Evolutionary conservation across 2,329 filamentous ascomycete species (phyloP).

Genomic region (Zalaria obscura): DNA sequence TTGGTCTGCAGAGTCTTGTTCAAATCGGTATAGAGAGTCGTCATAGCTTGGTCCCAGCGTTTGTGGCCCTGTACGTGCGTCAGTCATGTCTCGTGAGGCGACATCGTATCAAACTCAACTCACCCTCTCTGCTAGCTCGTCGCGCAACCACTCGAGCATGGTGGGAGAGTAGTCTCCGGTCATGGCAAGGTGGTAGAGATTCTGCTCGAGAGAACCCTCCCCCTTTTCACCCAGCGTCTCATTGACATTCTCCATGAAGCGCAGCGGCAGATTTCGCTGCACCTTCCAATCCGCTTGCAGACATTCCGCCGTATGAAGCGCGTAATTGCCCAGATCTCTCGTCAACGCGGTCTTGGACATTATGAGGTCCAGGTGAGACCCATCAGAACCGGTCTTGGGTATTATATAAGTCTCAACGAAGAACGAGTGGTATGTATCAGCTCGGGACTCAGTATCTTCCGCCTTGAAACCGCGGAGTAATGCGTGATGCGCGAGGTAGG

Average conservation of each 20-base stretch:
- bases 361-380: constrained; percentile 6
- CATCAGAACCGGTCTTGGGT: constrained; percentile 29
- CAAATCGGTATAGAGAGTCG: constrained; percentile 62
- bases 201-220: constrained; percentile 55
- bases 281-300: constrained; percentile 6
- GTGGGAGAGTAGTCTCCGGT: constrained; percentile 66
- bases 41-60: constrained; percentile 82
- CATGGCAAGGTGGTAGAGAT: constrained; percentile 69
- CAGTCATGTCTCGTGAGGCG: background rate
- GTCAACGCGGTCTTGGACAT: constrained; percentile 36
- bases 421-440: constrained; percentile 25
- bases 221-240: constrained; percentile 57
- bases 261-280: constrained; percentile 5
- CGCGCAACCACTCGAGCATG: constrained; percentile 77
- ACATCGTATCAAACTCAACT: constrained; percentile 12
- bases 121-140: constrained; percentile 67
- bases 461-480: constrained; percentile 35
- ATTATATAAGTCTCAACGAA: constrained; percentile 4
- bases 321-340: constrained; percentile 5
- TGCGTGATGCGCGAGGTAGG: constrained; percentile 60
- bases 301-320: constrained; percentile 33
- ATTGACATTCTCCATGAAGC: constrained; percentile 35
- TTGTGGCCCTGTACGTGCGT: constrained; percentile 58
- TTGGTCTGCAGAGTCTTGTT: constrained; percentile 72
- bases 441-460: constrained; percentile 30